Evolutionary conservation across 805 yeast genomes (phyloP).

Genomic region (Debaryomyces maramus): DNA sequence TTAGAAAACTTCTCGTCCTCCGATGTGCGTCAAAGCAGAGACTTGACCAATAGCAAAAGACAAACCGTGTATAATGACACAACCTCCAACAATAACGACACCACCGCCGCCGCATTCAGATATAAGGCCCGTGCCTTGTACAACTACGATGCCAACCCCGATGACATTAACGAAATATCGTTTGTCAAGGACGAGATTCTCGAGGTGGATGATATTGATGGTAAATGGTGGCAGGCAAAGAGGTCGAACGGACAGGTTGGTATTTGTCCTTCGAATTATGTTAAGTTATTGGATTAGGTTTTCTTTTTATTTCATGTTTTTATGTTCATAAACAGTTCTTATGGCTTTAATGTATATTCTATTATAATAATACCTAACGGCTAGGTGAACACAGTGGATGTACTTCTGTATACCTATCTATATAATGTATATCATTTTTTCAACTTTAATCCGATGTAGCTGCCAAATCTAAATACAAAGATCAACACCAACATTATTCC

Average conservation of each 20-base stretch:
- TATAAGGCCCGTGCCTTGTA: slow-evolving; percentile 85
- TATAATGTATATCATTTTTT: slow-evolving; percentile 5
- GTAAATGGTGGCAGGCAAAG: slow-evolving; percentile 98
- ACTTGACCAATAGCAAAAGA: slow-evolving; percentile 28
- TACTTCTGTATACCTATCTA: no score
- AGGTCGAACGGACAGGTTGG: slow-evolving; percentile 90
- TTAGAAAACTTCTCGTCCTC: slow-evolving; percentile 53
- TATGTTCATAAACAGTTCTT: no score
- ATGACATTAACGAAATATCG: slow-evolving; percentile 88
- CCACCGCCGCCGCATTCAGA: slow-evolving; percentile 55
- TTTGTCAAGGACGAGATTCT: slow-evolving; percentile 89
- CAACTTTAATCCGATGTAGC: slow-evolving; percentile 24
- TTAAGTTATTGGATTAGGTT: slow-evolving; percentile 58
- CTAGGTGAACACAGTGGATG: no score
- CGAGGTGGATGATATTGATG: slow-evolving; percentile 88
- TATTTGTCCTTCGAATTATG: slow-evolving; percentile 93
- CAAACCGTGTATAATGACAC: slow-evolving; percentile 20
- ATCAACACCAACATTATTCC: slow-evolving; percentile 34
- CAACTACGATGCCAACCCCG: slow-evolving; percentile 85
- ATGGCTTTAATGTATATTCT: no score
- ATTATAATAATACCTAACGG: no score
- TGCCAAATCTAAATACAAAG: slow-evolving; percentile 24
- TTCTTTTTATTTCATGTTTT: background rate
- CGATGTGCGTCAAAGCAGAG: slow-evolving; percentile 32
- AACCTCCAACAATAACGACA: slow-evolving; percentile 20